Evolutionary conservation across 2,329 filamentous ascomycete genomes (phyloP).

Genomic region (Mycogone perniciosa): DNA sequence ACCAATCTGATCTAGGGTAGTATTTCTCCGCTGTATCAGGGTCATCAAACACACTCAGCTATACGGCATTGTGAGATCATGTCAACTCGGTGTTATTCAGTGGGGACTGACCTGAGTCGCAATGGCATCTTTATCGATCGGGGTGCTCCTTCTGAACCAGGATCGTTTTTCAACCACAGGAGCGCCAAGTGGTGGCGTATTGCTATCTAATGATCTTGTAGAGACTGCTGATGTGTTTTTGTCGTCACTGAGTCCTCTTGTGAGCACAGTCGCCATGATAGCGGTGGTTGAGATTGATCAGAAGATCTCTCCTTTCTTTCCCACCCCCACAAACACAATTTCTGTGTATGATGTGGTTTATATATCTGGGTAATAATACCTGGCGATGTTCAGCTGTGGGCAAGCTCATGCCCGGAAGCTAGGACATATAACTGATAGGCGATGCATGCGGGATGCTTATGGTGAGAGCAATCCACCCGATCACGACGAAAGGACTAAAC

Average conservation of each 20-base stretch:
- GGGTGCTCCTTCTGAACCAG: constrained; percentile 25
- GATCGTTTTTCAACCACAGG: constrained; percentile 24
- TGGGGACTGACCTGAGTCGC: constrained; percentile 25
- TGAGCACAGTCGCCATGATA: constrained; percentile 13
- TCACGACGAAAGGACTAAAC: constrained; percentile 10
- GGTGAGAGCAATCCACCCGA: constrained; percentile 11
- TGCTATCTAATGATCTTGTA: constrained; percentile 8
- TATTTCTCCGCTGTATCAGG: constrained; percentile 30
- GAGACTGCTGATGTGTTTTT: constrained; percentile 11
- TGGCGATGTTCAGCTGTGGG: no score
- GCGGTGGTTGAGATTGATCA: background rate
- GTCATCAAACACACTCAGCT: constrained; percentile 34
- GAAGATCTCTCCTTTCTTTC: no score
- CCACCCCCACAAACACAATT: no score
- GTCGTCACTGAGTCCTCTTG: background rate
- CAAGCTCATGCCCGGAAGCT: no score
- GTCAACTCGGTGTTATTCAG: background rate
- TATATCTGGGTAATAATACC: no score
- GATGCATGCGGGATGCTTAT: constrained; percentile 1
- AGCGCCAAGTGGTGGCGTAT: constrained; percentile 25
- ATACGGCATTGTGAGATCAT: background rate
- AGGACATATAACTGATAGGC: background rate
- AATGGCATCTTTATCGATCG: constrained; percentile 27
- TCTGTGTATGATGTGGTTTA: no score
- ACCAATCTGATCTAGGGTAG: constrained; percentile 24